Conservation (phyloP, 2,329 filamentous ascomycete species). For the Microcyclospora pomicola region DNA sequence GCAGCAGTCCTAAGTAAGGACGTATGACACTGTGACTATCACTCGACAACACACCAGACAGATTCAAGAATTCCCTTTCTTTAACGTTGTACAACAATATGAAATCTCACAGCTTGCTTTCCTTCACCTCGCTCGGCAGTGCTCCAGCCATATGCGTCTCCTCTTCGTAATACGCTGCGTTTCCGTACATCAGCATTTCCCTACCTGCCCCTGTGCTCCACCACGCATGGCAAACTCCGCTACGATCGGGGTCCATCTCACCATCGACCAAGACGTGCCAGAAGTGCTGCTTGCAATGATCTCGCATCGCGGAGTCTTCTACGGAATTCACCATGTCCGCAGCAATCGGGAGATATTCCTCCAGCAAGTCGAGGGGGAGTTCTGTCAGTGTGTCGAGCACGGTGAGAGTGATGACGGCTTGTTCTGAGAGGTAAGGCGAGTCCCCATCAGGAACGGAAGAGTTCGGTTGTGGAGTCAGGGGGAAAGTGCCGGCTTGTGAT, state of each 20-base stretch:
- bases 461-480: conserved; percentile 29
- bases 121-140: conserved; percentile 1
- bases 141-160: conserved; percentile 6
- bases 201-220: conserved; percentile 57
- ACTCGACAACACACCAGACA: too few species aligned
- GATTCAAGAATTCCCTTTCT: too few species aligned
- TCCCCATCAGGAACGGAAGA: conserved; percentile 8
- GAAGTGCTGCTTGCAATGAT: conserved; percentile 55
- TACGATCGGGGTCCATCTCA: conserved; percentile 79
- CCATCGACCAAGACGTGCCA: conserved; percentile 68
- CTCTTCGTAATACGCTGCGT: background rate
- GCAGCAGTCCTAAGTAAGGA: too few species aligned
- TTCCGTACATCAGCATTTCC: conserved; percentile 40
- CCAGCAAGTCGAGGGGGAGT: conserved; percentile 53
- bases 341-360: conserved; percentile 66
- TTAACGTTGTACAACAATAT: background rate
- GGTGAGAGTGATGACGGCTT: conserved; percentile 61
- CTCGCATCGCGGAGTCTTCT: conserved; percentile 46
- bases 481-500: conserved; percentile 36
- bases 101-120: conserved; percentile 5
- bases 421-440: conserved; percentile 49
- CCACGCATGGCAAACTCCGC: conserved; percentile 68
- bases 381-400: conserved; percentile 68
- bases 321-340: conserved; percentile 55
- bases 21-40: too few species aligned